Evolutionary conservation across 2,329 filamentous ascomycete species (phyloP), one percentile per base, ranked within the genome.

Genomic region (Diaporthe helianthi): DNA sequence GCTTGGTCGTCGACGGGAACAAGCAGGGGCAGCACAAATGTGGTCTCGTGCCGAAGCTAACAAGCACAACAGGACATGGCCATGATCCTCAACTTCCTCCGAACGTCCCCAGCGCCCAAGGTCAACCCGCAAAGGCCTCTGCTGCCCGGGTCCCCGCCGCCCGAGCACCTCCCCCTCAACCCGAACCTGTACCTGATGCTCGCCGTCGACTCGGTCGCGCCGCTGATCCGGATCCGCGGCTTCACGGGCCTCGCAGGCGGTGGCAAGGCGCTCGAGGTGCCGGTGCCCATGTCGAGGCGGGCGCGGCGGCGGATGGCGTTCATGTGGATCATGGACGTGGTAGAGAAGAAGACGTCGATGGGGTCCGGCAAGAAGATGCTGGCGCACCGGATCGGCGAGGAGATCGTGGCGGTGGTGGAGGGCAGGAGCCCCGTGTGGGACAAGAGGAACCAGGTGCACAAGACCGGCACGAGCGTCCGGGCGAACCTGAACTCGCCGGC

Each of bases 161-260:
- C 92, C 29, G 83, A 87, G 4, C 90, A 95, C 75, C 90, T 99
- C 12, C 94, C 96, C 3, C 88, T 97, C 38, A 93, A 98, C 80
- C 96, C 96, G 1, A 86, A 97, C 67, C 87, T 93, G 67, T 99
- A 98, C 83, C 90, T 99, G 58, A 93, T 92, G 15, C 86, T 97
- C 38, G 94, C 94, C 38, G 90, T 99, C 76, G 96, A 99, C 84
- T 97, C 93, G 12, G 91, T 99, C 29, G 93, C 94, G 1, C 96
- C 96, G 12, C 86, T 99, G 19, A 84, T 99, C 76, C 91, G 92
- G 73, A 90, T 99, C 76, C 88, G 90, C 67, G 87, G 87, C 71
- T 87, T 93, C 75, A 89, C 89, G 76, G 94, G 93, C 74, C 88
- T 92, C 44, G 93, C 92, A 1, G 95, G 95, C 81, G 96, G 96